These are phyloP conservation scores for Kwoniella sp. DNA, from an alignment of 768 basidiomycete species.

Conservation along the genomic window DNA sequence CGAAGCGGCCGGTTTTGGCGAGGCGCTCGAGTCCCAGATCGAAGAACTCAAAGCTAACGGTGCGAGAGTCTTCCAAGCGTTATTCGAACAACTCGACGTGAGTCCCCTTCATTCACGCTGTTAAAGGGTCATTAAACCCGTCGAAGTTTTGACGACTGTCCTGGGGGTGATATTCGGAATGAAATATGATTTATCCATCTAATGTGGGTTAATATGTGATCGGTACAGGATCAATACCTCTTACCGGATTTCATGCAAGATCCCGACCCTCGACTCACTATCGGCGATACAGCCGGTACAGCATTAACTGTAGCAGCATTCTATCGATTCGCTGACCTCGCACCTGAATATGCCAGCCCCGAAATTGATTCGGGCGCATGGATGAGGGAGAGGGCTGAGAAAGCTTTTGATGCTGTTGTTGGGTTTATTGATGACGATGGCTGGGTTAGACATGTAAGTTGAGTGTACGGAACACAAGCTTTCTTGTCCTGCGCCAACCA, in stretches of 20 bases:
- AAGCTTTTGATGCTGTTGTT: slow-evolving; percentile 36
- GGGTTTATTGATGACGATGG: slow-evolving; percentile 31
- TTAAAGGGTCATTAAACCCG: too few species aligned
- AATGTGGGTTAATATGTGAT: too few species aligned
- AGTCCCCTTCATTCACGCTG: neutral
- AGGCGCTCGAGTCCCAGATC: neutral
- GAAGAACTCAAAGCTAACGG: neutral
- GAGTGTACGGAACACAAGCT: too few species aligned
- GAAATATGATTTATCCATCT: too few species aligned
- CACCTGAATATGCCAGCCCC: neutral
- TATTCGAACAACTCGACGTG: slow-evolving; percentile 23
- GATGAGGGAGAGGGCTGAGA: slow-evolving; percentile 14
- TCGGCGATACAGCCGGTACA: slow-evolving; percentile 36
- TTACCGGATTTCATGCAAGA: slow-evolving; percentile 27
- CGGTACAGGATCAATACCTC: slow-evolving; percentile 18
- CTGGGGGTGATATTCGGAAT: too few species aligned
- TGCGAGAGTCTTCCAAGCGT: slow-evolving; percentile 10
- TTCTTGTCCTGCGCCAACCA: too few species aligned
- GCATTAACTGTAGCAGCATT: slow-evolving; percentile 38
- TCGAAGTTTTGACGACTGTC: too few species aligned
- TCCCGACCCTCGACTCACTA: slow-evolving; percentile 1
- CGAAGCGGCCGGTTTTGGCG: neutral
- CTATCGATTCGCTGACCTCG: slow-evolving; percentile 32
- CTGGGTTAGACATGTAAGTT: slow-evolving; percentile 34
- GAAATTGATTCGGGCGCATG: neutral